Base-by-base conservation (phyloP, 2,329 filamentous ascomycete genomes). In the Hirsutella rhossiliensis region DNA sequence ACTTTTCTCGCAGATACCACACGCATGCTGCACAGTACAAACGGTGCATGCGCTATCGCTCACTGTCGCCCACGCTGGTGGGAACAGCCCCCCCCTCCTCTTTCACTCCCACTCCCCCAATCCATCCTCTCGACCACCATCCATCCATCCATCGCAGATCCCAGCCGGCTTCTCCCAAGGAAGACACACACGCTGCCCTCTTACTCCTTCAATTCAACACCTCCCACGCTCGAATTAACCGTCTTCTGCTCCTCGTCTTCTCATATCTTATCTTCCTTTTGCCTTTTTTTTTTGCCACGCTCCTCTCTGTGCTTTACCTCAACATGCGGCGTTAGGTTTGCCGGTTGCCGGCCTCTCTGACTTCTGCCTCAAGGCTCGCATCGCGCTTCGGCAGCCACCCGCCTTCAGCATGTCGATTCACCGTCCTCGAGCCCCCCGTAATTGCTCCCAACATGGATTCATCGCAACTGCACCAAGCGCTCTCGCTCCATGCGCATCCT, bases 401-500 rank as follows among this genome's bases (percentile, higher is more conserved):
- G 28, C 42, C 37, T 41, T 40, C 42, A 49, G 46, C 45, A 52
- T 50, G 49, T 48, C 43, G 41, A 48, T 41, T 47, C 45, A 50
- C 27, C 31, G 20, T 19, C 32, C 40, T 39, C 43, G 38, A 41
- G 36, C 15, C 15, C 31, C 13, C 37, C 32, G 40, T 43, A 39
- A n/a, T 19, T 41, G 30, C 31, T 43, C 50, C 28, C 36, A 48
- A 20, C 8, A 53, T 51, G 49, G 48, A 50, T 19, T 43, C 45
- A 20, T 45, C 50, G 11, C 42, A 45, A 38, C 40, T 42, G 13
- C 23, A 39, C 38, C 40, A 40, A n/a, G 42, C 41, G 40, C 52
- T 57, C 34, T 52, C 58, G 46, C 48, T 58, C 40, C 51, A 58
- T 45, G 54, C 60, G 13, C 55, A 62, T 49, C 50, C 65, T 23